These are phyloP conservation scores for Scenedesmus sp. DNA, from an alignment of 163 green algal species.

Conservation along the genomic window DNA sequence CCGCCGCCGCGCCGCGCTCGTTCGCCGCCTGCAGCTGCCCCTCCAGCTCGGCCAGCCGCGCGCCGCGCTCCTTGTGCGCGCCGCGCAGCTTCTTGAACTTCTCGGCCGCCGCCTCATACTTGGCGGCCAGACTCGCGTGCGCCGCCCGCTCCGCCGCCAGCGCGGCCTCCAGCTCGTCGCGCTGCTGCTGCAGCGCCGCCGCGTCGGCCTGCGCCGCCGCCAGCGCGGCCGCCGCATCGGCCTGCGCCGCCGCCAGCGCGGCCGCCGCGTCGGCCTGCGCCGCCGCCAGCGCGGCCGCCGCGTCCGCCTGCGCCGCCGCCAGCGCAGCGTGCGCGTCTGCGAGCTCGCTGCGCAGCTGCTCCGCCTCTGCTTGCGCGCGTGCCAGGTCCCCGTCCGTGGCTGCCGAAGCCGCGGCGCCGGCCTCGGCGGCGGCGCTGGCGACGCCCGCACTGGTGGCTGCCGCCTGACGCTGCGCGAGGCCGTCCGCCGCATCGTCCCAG, in stretches of 20 bases:
- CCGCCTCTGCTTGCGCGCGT: neutral
- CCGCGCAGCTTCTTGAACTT: constrained; percentile 27
- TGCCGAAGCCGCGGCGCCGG: neutral
- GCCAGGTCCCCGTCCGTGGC: neutral
- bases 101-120: constrained; percentile 26
- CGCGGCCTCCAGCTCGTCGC: constrained; percentile 2
- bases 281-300: neutral
- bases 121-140: neutral
- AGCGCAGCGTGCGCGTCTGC: constrained; percentile 4
- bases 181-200: constrained; percentile 22
- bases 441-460: neutral
- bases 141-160: constrained; percentile 1
- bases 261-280: constrained; percentile 9
- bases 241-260: neutral
- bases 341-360: constrained; percentile 2
- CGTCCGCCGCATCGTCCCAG: neutral
- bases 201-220: constrained; percentile 18
- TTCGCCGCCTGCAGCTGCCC: neutral
- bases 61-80: neutral
- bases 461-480: neutral
- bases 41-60: constrained; percentile 12
- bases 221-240: neutral
- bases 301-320: neutral
- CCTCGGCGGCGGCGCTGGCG: constrained; percentile 7
- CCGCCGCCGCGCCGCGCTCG: no score